Evolutionary conservation across 257 asterid species (phyloP).

Genomic region (Nemophila menziesii): DNA sequence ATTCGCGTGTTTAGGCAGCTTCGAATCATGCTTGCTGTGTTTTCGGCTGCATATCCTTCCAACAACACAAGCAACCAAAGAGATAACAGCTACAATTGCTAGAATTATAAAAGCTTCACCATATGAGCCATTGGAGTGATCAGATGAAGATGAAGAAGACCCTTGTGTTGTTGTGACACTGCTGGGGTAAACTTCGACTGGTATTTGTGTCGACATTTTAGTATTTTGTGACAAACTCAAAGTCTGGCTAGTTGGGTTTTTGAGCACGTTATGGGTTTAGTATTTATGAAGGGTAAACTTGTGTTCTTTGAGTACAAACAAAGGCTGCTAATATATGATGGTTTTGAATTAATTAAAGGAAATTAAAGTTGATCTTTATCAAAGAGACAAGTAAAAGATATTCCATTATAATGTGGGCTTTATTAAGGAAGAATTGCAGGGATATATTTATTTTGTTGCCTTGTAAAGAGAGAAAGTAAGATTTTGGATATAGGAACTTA

Average conservation of each 20-base stretch:
- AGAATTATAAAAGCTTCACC: neutral
- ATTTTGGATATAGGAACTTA: too few species aligned
- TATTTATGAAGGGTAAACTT: neutral
- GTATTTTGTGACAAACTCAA: too few species aligned
- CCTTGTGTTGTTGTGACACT: neutral
- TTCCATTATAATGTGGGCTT: neutral
- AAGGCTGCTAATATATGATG: neutral
- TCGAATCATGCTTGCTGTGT: neutral
- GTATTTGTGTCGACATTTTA: neutral
- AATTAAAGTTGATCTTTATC: neutral
- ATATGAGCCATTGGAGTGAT: neutral
- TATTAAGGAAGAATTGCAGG: constrained; percentile 9
- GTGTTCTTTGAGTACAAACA: neutral
- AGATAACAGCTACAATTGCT: neutral
- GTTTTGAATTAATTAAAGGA: neutral
- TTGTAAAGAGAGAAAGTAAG: constrained; percentile 25
- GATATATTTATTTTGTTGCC: constrained; percentile 21
- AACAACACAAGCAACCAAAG: neutral
- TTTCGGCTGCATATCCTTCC: neutral
- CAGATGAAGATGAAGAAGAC: neutral
- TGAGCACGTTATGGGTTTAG: neutral
- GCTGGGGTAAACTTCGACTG: neutral
- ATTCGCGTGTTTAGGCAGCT: neutral
- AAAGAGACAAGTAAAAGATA: neutral
- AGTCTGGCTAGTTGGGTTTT: too few species aligned